These are phyloP conservation scores for Scutellaria barbata DNA, from an alignment of 257 asterid genomes.

Conservation along the genomic window DNA sequence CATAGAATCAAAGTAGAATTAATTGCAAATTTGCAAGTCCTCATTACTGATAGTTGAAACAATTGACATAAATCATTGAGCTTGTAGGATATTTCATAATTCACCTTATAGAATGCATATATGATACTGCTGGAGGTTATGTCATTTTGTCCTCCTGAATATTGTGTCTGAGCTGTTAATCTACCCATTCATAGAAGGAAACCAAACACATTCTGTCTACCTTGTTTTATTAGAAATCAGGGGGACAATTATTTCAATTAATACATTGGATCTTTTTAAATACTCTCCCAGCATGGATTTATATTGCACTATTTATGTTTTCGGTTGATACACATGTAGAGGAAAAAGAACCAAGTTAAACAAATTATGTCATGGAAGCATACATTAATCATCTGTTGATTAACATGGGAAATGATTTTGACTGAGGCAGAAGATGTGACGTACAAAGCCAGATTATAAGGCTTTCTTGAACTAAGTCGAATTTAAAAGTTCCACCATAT, in stretches of 20 bases:
- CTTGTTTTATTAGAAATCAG: not conserved
- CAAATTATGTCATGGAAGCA: slow-evolving; percentile 15
- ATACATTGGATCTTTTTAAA: no score
- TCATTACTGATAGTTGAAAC: not conserved
- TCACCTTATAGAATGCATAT: not conserved
- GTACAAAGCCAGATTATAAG: not conserved
- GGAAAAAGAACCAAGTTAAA: slow-evolving; percentile 17
- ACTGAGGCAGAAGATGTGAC: not conserved
- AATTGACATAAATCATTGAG: slow-evolving; percentile 20
- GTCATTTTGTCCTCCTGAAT: slow-evolving; percentile 1
- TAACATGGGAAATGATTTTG: slow-evolving; percentile 24
- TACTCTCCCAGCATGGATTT: no score
- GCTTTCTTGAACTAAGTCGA: slow-evolving; percentile 5
- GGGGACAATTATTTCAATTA: no score
- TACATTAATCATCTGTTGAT: not conserved
- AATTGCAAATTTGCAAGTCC: not conserved
- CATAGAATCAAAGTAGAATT: slow-evolving; percentile 13
- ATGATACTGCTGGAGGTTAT: slow-evolving; percentile 21
- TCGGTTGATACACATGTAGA: slow-evolving; percentile 8
- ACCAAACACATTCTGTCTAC: slow-evolving; percentile 15
- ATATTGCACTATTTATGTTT: not conserved
- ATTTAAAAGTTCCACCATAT: slow-evolving; percentile 18
- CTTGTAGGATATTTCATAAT: slow-evolving; percentile 20
- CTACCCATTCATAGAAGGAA: not conserved
- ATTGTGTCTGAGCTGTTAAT: slow-evolving; percentile 12